Conservation (phyloP, 345 rosid genomes). For the Ceriops decandra region DNA sequence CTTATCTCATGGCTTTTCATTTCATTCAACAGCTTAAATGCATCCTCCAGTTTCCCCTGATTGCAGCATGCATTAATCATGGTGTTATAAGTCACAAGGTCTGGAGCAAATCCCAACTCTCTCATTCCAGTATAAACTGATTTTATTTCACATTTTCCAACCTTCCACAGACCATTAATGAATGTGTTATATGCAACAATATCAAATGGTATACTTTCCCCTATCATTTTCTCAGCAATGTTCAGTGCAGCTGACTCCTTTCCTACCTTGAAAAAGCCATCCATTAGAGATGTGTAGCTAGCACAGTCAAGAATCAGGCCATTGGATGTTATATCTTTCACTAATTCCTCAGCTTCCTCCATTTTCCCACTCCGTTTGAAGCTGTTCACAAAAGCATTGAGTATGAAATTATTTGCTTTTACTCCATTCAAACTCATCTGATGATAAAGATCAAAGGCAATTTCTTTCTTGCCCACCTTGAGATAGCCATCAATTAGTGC, state of each 20-base stretch:
- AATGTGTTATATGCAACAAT: slow-evolving; percentile 73
- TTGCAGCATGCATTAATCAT: slow-evolving; percentile 63
- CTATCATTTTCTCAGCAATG: slow-evolving; percentile 65
- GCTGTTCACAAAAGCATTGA: slow-evolving; percentile 65
- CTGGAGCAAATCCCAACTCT: slow-evolving; percentile 68
- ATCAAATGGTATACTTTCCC: slow-evolving; percentile 59
- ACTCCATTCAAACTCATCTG: slow-evolving; percentile 61
- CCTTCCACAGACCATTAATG: slow-evolving; percentile 60
- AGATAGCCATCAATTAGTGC: slow-evolving; percentile 66
- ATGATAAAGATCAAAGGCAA: slow-evolving; percentile 53
- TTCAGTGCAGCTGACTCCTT: slow-evolving; percentile 62
- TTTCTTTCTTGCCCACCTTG: slow-evolving; percentile 54
- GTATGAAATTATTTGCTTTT: slow-evolving; percentile 50
- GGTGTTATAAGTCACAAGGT: slow-evolving; percentile 61
- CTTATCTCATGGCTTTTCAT: slow-evolving; percentile 50
- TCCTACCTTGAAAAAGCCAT: slow-evolving; percentile 74
- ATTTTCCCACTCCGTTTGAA: slow-evolving; percentile 56
- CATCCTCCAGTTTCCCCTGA: slow-evolving; percentile 50
- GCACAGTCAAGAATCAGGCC: slow-evolving; percentile 62
- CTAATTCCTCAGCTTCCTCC: slow-evolving; percentile 50
- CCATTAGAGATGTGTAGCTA: slow-evolving; percentile 87
- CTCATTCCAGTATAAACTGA: slow-evolving; percentile 57
- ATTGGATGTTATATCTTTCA: slow-evolving; percentile 44
- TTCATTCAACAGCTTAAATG: slow-evolving; percentile 58
- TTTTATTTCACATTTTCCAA: slow-evolving; percentile 50